phyloP scores from a whole-genome alignment of 2,329 filamentous ascomycete genomes.

The Diaporthe humulicola region DNA sequence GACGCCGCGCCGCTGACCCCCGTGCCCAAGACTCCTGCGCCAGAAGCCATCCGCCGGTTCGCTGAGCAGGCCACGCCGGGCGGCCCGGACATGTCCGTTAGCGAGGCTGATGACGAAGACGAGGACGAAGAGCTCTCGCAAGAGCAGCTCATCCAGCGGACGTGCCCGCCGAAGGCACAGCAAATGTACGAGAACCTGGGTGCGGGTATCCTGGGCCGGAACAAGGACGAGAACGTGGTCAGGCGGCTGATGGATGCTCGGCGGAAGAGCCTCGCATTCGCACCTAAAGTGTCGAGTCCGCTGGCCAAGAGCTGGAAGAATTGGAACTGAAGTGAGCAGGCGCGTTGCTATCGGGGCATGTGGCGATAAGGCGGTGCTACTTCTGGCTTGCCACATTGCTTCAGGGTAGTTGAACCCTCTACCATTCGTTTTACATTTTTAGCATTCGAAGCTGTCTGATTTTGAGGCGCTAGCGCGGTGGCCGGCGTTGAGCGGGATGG shows the following conservation, averaged over 20 bases:
- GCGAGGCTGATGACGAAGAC: conserved; percentile 49
- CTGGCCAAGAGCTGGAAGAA: conserved; percentile 63
- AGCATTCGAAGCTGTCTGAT: not conserved
- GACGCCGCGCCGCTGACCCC: conserved; percentile 61
- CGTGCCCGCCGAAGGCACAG: conserved; percentile 66
- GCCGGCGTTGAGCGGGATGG: conserved; percentile 22
- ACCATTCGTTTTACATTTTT: conserved; percentile 11
- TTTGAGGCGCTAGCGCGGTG: conserved; percentile 14
- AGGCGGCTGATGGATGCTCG: conserved; percentile 78
- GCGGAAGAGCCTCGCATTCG: conserved; percentile 83
- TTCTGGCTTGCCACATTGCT: not conserved
- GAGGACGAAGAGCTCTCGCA: conserved; percentile 50
- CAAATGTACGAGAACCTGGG: conserved; percentile 54
- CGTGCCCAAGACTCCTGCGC: conserved; percentile 70
- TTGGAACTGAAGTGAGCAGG: conserved; percentile 55
- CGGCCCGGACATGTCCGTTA: conserved; percentile 52
- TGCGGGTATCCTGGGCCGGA: conserved; percentile 58
- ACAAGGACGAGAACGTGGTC: conserved; percentile 70
- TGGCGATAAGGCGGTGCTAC: not conserved
- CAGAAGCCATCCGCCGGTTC: conserved; percentile 66
- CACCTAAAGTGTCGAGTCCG: conserved; percentile 81
- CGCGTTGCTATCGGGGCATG: not conserved
- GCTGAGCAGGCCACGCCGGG: conserved; percentile 63
- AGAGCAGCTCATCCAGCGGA: conserved; percentile 61
- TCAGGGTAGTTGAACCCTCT: not conserved